Evolutionary conservation across 352 stramenopile species (phyloP).

Genomic region (Phytophthora niederhauseri): DNA sequence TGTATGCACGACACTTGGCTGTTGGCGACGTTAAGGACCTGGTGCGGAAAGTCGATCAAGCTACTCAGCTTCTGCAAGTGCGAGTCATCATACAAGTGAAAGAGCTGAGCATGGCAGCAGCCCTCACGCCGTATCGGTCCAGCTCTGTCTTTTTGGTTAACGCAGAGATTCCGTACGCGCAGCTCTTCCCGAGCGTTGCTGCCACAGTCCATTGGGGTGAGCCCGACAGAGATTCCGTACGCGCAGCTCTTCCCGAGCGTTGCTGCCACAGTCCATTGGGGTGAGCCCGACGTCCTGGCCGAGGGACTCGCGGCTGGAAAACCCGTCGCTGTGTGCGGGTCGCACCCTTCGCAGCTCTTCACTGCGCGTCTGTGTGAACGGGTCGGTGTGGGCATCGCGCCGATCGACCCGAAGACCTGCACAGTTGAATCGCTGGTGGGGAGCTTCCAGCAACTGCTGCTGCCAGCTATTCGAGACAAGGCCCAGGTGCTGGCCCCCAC

Average conservation of each 20-base stretch:
- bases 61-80: constrained; percentile 29
- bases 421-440: constrained; percentile 62
- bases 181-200: constrained; percentile 72
- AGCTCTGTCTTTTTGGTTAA: constrained; percentile 23
- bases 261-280: constrained; percentile 76
- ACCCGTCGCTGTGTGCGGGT: constrained; percentile 85
- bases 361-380: constrained; percentile 66
- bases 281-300: constrained; percentile 67
- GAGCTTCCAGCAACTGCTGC: constrained; percentile 62
- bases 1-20: constrained; percentile 26
- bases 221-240: constrained; percentile 54
- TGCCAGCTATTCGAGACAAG: constrained; percentile 38
- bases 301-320: constrained; percentile 79
- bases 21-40: constrained; percentile 31
- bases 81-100: constrained; percentile 51
- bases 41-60: constrained; percentile 38
- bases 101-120: constrained; percentile 6
- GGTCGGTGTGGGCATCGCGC: constrained; percentile 64
- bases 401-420: constrained; percentile 60
- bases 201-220: constrained; percentile 78
- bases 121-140: constrained; percentile 11
- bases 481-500: constrained; percentile 41
- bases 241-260: constrained; percentile 81
- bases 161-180: constrained; percentile 56
- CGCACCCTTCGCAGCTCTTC: constrained; percentile 91